Evolutionary conservation across 352 stramenopile genomes (phyloP).

Genomic region (Phytophthora hibernalis): DNA sequence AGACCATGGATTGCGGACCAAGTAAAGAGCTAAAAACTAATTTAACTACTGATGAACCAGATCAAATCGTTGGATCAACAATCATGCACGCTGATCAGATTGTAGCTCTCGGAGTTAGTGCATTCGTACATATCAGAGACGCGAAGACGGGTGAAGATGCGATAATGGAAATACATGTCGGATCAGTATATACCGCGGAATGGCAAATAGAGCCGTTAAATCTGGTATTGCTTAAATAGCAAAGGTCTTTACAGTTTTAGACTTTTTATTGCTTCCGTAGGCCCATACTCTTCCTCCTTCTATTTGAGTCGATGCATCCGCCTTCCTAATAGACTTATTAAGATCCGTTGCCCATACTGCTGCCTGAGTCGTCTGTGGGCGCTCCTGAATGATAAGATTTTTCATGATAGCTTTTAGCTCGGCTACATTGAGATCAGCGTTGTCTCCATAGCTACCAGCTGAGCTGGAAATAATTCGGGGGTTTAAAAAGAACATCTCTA

Average conservation of each 20-base stretch:
- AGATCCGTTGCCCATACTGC: constrained; percentile 10
- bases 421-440: too few species aligned
- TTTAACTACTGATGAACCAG: constrained; percentile 12
- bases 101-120: constrained; percentile 9
- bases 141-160: too few species aligned
- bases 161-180: too few species aligned
- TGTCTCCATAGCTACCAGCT: constrained; percentile 30
- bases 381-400: constrained; percentile 17
- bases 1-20: constrained; percentile 23
- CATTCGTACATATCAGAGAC: constrained; percentile 15
- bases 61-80: constrained; percentile 15
- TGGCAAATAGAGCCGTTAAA: too few species aligned
- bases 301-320: constrained; percentile 21
- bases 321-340: constrained; percentile 12
- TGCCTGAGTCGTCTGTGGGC: background rate
- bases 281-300: constrained; percentile 21
- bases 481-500: constrained; percentile 33
- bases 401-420: too few species aligned
- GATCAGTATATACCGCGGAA: too few species aligned
- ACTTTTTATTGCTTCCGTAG: constrained; percentile 20
- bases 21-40: constrained; percentile 23
- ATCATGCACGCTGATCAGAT: constrained; percentile 6
- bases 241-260: constrained; percentile 20
- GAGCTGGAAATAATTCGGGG: constrained; percentile 29
- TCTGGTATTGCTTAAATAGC: too few species aligned